phyloP scores from a whole-genome alignment of 2,329 filamentous ascomycete genomes.

The Paecilomyces fulvus region DNA sequence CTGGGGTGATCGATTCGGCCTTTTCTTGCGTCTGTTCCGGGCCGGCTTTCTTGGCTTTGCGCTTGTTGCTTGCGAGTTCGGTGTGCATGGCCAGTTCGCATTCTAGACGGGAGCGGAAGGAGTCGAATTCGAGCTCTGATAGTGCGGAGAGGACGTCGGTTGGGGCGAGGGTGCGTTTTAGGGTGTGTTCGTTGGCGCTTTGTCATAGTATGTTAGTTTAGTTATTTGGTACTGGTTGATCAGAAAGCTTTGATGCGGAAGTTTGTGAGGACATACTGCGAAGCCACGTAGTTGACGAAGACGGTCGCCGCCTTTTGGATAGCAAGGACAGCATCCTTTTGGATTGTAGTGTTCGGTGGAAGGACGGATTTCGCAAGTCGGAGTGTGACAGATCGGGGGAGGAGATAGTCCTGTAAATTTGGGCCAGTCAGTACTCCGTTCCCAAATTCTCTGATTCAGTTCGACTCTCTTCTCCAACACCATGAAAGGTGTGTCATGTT shows the following conservation, averaged over 20 bases:
- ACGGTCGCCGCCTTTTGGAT: slow-evolving; percentile 59
- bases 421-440: not conserved
- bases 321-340: slow-evolving; percentile 57
- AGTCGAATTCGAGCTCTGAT: slow-evolving; percentile 52
- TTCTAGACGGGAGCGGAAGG: slow-evolving; percentile 50
- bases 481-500: not conserved
- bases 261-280: slow-evolving; percentile 39
- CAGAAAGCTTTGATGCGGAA: not conserved
- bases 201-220: slow-evolving; percentile 8
- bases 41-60: slow-evolving; percentile 27
- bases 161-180: slow-evolving; percentile 55
- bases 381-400: slow-evolving; percentile 54
- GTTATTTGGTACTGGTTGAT: not conserved
- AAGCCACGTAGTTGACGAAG: slow-evolving; percentile 56
- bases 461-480: not conserved
- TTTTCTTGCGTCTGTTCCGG: slow-evolving; percentile 22
- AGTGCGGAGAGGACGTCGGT: slow-evolving; percentile 54
- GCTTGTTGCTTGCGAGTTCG: slow-evolving; percentile 27
- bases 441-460: no score
- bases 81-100: slow-evolving; percentile 47
- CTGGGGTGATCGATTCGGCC: slow-evolving; percentile 42
- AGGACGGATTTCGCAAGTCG: slow-evolving; percentile 56
- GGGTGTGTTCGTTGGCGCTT: slow-evolving; percentile 53
- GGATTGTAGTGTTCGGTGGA: slow-evolving; percentile 56
- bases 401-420: slow-evolving; percentile 46